phyloP scores from a whole-genome alignment of 2,329 filamentous ascomycete species.

The Penicillium psychrosexuale region DNA sequence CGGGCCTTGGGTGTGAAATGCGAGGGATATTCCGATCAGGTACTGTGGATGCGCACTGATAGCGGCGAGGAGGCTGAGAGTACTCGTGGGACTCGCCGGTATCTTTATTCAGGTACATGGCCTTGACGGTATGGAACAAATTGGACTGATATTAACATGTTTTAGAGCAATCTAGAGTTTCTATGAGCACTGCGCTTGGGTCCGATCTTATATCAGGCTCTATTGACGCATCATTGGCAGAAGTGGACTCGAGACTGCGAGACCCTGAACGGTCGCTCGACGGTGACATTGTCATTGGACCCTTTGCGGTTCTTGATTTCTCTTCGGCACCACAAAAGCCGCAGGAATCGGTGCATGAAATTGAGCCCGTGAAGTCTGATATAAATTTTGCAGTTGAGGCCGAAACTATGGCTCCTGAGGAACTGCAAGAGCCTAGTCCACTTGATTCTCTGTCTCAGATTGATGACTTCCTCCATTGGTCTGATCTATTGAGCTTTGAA shows the following conservation, averaged over 20 bases:
- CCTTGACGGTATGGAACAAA: background rate
- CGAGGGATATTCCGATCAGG: constrained; percentile 31
- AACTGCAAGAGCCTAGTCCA: constrained; percentile 11
- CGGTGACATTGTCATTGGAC: constrained; percentile 28
- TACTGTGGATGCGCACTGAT: constrained; percentile 30
- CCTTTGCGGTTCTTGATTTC: constrained; percentile 32
- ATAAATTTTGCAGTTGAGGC: background rate
- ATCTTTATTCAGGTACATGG: constrained; percentile 33
- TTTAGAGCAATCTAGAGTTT: constrained; percentile 28
- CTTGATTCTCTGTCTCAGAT: constrained; percentile 24
- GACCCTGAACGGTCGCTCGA: constrained; percentile 15
- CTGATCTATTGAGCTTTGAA: constrained; percentile 32
- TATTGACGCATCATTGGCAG: constrained; percentile 32
- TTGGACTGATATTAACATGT: background rate
- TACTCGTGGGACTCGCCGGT: constrained; percentile 24
- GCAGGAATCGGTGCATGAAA: background rate
- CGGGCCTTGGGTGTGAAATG: constrained; percentile 27
- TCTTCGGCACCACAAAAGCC: background rate
- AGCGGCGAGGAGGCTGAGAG: constrained; percentile 4
- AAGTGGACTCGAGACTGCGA: constrained; percentile 31
- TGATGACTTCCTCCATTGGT: constrained; percentile 35
- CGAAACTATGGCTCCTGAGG: background rate
- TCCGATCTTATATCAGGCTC: constrained; percentile 29
- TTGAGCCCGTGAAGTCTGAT: background rate
- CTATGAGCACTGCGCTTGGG: constrained; percentile 32